A percentile compares a stretch with the other conserved stretches of the same genome.
These are phyloP conservation scores for Camelina sativa DNA, from an alignment of 345 rosid genomes.

Conservation along the genomic window DNA sequence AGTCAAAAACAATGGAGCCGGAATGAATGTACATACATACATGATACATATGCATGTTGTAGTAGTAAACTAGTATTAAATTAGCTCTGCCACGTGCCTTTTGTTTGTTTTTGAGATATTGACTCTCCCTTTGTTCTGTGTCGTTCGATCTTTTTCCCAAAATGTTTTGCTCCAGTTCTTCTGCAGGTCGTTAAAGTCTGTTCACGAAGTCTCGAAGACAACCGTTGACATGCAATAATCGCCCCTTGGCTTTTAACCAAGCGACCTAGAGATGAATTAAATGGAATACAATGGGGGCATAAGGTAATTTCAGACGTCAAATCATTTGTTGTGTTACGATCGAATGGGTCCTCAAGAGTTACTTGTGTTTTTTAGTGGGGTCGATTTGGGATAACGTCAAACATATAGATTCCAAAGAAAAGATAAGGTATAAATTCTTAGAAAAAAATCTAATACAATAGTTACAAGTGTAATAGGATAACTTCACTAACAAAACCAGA, in stretches of 20 bases:
- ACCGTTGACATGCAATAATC: conserved; percentile 4
- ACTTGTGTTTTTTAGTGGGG: conserved; percentile 38
- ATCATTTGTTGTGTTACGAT: conserved; percentile 37
- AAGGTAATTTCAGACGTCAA: conserved; percentile 11
- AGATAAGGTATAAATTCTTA: conserved; percentile 40
- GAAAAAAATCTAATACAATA: neutral
- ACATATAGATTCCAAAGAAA: conserved; percentile 36
- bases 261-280: neutral
- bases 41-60: neutral
- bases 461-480: conserved; percentile 9
- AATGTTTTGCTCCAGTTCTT: conserved; percentile 31
- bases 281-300: conserved; percentile 24
- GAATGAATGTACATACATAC: conserved; percentile 14
- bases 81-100: conserved; percentile 31
- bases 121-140: conserved; percentile 13
- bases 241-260: conserved; percentile 22
- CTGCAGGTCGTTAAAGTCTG: conserved; percentile 30
- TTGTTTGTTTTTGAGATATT: neutral
- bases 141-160: conserved; percentile 22
- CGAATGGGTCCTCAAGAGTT: conserved; percentile 34
- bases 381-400: conserved; percentile 34
- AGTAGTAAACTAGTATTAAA: neutral
- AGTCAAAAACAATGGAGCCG: neutral
- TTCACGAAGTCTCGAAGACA: conserved; percentile 15
- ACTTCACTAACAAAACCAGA: conserved; percentile 9